Conservation (phyloP, 495 filamentous ascomycete genomes). For the Neurospora sp. region DNA sequence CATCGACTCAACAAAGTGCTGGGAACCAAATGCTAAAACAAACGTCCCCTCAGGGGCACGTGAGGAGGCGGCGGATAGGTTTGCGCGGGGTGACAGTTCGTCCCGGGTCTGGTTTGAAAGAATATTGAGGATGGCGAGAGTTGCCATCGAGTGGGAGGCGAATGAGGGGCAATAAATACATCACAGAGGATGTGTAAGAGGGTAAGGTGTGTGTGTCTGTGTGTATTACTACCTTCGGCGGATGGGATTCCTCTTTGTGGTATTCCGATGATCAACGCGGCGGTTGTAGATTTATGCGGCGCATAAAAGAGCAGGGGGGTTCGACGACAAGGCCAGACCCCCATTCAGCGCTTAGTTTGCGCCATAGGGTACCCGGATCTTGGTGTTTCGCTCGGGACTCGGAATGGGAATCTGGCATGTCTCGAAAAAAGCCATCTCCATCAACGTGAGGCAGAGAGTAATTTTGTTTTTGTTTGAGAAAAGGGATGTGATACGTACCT, state of each 20-base stretch:
- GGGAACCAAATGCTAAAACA: not conserved
- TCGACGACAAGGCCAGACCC: not conserved
- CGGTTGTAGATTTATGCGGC: not conserved
- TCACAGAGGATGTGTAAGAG: not conserved
- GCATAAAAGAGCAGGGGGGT: not conserved
- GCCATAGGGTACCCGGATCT: not conserved
- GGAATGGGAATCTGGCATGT: not conserved
- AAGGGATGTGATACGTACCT: not conserved
- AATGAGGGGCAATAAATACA: not conserved
- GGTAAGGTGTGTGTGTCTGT: not conserved
- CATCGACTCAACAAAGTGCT: too few species aligned
- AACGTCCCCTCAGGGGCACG: not conserved
- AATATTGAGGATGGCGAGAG: not conserved
- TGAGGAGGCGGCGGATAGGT: not conserved
- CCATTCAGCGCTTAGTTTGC: not conserved
- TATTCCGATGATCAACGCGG: not conserved
- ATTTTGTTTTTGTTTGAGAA: not conserved
- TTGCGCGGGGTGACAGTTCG: not conserved
- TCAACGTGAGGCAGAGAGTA: not conserved
- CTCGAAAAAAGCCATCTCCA: not conserved
- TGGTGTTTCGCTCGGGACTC: not conserved
- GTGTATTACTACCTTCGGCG: not conserved
- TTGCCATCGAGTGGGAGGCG: not conserved
- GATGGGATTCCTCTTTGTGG: not conserved
- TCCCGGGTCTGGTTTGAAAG: not conserved